Conservation (phyloP, 1,139 yeast species). For the Geotrichum fermentans region DNA sequence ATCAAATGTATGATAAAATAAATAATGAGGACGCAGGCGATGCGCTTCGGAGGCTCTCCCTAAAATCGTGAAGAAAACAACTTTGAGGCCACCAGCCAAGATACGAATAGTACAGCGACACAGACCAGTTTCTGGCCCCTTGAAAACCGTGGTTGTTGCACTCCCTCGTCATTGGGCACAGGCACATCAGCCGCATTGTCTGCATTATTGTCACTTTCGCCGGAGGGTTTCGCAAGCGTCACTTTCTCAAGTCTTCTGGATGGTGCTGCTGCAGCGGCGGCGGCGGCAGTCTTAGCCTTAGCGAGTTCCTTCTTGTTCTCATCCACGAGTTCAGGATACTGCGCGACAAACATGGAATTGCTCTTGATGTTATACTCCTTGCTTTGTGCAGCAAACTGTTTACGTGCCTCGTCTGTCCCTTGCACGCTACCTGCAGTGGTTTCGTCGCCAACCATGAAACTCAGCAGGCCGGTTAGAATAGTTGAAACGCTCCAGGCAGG, state of each 20-base stretch:
- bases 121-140: conserved; percentile 11
- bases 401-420: conserved; percentile 5
- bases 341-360: conserved; percentile 10
- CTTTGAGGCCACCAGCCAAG: conserved; percentile 18
- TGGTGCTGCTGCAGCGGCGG: not conserved
- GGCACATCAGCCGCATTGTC: too few relatives aligned
- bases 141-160: conserved; percentile 5
- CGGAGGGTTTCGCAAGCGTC: too few relatives aligned
- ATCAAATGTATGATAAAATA: too few relatives aligned
- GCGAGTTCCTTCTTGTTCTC: conserved; percentile 8
- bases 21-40: too few relatives aligned
- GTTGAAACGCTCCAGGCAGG: conserved; percentile 94
- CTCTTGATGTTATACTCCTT: conserved; percentile 10
- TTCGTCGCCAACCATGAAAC: conserved; percentile 59
- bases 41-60: too few relatives aligned
- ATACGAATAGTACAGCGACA: conserved; percentile 15
- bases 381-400: conserved; percentile 9
- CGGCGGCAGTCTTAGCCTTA: not conserved
- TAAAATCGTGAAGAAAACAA: conserved; percentile 9
- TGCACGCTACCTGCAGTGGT: conserved; percentile 19
- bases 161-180: not conserved
- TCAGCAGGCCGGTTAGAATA: conserved; percentile 73
- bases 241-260: not conserved
- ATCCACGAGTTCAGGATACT: conserved; percentile 15
- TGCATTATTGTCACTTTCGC: too few relatives aligned